phyloP scores from a whole-genome alignment of 164 flowering plant species.

The Houttuynia cordata region DNA sequence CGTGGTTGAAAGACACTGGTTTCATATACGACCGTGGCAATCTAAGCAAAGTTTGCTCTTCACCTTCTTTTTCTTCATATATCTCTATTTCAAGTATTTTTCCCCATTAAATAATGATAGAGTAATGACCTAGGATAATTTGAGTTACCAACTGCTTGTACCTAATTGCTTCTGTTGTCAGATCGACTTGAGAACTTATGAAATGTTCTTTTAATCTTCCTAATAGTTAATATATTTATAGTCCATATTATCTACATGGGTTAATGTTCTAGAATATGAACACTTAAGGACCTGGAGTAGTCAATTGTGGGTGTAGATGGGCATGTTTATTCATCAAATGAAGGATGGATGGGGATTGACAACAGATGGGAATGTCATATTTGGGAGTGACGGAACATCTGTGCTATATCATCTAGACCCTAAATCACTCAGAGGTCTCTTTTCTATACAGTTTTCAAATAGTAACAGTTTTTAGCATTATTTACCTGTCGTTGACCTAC shows the following conservation, averaged over 20 bases:
- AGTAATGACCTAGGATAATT: background rate
- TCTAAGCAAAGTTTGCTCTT: conserved; percentile 71
- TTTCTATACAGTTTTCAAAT: background rate
- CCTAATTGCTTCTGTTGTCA: background rate
- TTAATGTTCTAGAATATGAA: background rate
- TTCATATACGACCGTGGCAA: conserved; percentile 69
- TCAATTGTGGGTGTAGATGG: conserved; percentile 36
- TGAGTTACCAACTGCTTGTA: background rate
- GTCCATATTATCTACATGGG: background rate
- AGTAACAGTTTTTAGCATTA: background rate
- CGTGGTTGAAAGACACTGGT: conserved; percentile 73
- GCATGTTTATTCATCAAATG: conserved; percentile 66
- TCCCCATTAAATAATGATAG: background rate
- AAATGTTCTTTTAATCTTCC: background rate
- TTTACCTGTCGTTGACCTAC: background rate
- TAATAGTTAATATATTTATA: too few species aligned
- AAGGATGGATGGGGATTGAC: conserved; percentile 98
- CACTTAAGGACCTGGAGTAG: background rate
- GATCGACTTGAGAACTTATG: background rate
- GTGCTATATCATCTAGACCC: conserved; percentile 69
- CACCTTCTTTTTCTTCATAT: conserved; percentile 9
- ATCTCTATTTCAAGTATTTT: background rate
- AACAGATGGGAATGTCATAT: conserved; percentile 83
- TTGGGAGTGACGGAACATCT: conserved; percentile 96
- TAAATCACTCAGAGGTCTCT: conserved; percentile 50